These are phyloP conservation scores for Picochlorum sp. DNA, from an alignment of 139 green algal genomes.

Conservation along the genomic window DNA sequence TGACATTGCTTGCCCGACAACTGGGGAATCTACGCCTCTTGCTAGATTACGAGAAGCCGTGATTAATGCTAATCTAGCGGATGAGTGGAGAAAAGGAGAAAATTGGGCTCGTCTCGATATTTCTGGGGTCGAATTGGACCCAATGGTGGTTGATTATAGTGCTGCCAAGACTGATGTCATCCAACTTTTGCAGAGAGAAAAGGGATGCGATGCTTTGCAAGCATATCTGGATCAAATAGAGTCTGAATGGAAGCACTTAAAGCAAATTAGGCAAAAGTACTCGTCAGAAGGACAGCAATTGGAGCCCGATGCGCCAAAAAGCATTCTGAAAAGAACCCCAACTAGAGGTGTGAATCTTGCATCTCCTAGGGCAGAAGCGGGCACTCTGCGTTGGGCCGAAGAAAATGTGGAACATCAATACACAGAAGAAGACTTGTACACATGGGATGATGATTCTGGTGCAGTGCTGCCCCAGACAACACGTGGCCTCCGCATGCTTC, in stretches of 20 bases:
- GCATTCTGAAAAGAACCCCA: constrained; percentile 16
- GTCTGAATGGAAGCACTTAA: constrained; percentile 25
- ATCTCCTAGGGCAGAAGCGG: too few relatives aligned
- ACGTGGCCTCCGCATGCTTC: not conserved
- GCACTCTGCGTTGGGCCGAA: not conserved
- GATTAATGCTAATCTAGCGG: constrained; percentile 19
- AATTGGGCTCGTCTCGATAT: constrained; percentile 21
- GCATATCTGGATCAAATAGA: constrained; percentile 4
- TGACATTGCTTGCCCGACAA: too few relatives aligned
- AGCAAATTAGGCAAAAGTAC: constrained; percentile 14
- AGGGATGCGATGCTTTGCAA: constrained; percentile 1
- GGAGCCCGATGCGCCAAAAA: not conserved
- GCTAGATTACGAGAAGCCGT: constrained; percentile 16
- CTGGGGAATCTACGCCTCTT: too few relatives aligned
- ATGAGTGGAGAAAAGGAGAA: constrained; percentile 10
- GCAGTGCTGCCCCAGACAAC: not conserved
- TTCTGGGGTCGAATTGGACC: constrained; percentile 7
- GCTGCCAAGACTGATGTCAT: not conserved
- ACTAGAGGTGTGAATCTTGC: not conserved
- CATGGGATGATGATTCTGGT: not conserved
- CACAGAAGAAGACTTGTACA: not conserved
- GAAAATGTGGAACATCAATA: not conserved
- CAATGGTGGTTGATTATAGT: not conserved
- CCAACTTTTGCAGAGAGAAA: not conserved
- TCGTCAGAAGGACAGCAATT: not conserved